Percentiles rank a stretch among this genome's conserved stretches.
Evolutionary conservation across 2,329 filamentous ascomycete species (phyloP).

Genomic region (Talaromyces pinophilus): DNA sequence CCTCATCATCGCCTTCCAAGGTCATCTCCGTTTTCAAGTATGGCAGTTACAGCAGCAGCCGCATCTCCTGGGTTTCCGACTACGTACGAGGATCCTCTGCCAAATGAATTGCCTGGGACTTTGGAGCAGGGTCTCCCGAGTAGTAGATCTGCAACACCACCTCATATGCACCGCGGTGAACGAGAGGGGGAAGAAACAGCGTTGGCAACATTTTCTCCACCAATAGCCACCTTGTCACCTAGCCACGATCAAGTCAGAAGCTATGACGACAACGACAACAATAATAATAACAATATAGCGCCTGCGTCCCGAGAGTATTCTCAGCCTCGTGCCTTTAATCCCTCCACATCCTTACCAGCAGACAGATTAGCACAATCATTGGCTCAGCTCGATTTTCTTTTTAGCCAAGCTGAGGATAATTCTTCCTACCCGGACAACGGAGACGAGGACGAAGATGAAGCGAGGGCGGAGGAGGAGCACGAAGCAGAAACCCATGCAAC

Average conservation of each 20-base stretch:
- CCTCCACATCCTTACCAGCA: background rate
- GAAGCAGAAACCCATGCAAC: background rate
- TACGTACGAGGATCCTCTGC: background rate
- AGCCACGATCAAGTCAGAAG: background rate
- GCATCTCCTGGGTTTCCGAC: background rate
- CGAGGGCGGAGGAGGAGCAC: no score
- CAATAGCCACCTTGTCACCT: background rate
- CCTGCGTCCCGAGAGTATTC: background rate
- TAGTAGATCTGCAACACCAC: conserved; percentile 32
- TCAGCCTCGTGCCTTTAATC: background rate
- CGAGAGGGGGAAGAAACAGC: background rate
- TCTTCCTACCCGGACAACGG: background rate
- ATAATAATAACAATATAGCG: background rate
- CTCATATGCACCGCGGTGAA: conserved; percentile 28
- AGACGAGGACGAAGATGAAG: background rate
- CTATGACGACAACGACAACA: background rate
- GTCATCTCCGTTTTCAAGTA: background rate
- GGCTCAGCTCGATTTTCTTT: background rate
- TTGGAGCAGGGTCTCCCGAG: conserved; percentile 33
- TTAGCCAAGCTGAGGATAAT: no score
- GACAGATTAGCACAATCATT: conserved; percentile 6
- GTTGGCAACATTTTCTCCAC: background rate
- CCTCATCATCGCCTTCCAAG: background rate
- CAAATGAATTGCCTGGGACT: conserved; percentile 31
- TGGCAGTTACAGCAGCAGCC: background rate